Evolutionary conservation across 169 alveolate genomes (phyloP).

Genomic region (Eimeria acervulina): DNA sequence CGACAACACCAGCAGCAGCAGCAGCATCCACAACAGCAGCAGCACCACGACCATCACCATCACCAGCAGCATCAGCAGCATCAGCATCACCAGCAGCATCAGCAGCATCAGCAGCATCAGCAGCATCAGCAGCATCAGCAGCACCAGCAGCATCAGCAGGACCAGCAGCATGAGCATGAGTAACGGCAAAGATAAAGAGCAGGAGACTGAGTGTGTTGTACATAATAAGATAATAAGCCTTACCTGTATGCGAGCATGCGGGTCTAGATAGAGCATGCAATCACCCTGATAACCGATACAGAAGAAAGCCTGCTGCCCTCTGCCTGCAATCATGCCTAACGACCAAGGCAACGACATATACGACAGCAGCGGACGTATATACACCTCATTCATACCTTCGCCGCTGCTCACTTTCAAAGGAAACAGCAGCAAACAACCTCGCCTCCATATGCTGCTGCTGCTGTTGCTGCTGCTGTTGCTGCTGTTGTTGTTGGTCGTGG

Average conservation of each 20-base stretch:
- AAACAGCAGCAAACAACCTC: conserved; percentile 74
- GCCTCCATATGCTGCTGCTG: no score
- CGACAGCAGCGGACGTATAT: conserved; percentile 52
- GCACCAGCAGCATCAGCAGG: no score
- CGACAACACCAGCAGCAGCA: not conserved
- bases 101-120: no score
- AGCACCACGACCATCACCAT: no score
- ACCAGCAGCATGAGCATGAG: not conserved
- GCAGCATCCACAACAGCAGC: no score
- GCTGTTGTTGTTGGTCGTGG: no score
- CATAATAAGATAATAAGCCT: not conserved
- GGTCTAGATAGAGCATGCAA: conserved; percentile 78
- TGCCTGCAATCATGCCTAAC: conserved; percentile 79
- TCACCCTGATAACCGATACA: conserved; percentile 73
- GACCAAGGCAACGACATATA: conserved; percentile 82
- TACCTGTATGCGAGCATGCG: conserved; percentile 80
- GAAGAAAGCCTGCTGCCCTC: conserved; percentile 81
- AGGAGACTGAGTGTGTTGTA: not conserved
- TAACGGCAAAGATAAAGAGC: no score
- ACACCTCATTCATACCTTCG: conserved; percentile 61
- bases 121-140: no score
- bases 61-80: no score
- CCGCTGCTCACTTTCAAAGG: conserved; percentile 81
- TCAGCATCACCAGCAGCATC: no score
- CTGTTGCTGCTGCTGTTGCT: no score